These are phyloP conservation scores for Musa beccarii DNA, from an alignment of 176 grass and related monocot genomes.

Conservation along the genomic window DNA sequence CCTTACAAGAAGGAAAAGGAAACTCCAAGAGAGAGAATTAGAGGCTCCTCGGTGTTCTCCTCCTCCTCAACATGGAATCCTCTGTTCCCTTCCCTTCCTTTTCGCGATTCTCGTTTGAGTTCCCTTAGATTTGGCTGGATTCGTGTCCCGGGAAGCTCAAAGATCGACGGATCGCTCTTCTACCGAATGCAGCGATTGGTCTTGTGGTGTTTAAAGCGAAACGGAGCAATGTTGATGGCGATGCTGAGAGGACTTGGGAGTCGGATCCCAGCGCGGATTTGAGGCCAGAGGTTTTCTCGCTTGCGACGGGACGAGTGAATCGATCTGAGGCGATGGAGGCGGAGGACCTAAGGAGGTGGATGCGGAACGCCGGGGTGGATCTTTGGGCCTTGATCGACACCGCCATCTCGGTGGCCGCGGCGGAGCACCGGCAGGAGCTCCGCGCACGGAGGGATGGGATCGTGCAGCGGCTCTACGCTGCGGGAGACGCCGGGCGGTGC, in stretches of 20 bases:
- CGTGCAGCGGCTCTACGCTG: constrained; percentile 53
- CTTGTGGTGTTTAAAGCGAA: background rate
- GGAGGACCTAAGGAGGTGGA: constrained; percentile 40
- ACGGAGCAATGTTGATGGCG: background rate
- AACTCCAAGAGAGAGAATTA: background rate
- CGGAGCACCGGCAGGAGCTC: constrained; percentile 50
- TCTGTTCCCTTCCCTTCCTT: background rate
- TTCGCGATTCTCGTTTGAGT: background rate
- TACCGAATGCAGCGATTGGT: background rate
- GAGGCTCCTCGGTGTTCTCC: background rate
- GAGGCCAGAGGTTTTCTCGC: background rate
- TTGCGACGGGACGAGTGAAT: background rate
- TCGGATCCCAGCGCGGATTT: constrained; percentile 4
- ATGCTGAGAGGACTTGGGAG: background rate
- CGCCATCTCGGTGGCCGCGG: constrained; percentile 37
- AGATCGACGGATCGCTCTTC: background rate
- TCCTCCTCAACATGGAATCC: background rate
- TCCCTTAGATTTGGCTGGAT: constrained; percentile 6
- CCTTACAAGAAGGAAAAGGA: background rate
- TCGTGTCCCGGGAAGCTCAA: background rate
- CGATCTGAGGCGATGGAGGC: constrained; percentile 29
- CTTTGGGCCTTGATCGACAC: constrained; percentile 69
- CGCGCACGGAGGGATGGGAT: constrained; percentile 62
- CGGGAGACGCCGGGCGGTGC: background rate
- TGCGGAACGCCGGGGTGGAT: constrained; percentile 40